Evolutionary conservation across 2,329 filamentous ascomycete genomes (phyloP).

Genomic region (Microcyclospora pomicola): DNA sequence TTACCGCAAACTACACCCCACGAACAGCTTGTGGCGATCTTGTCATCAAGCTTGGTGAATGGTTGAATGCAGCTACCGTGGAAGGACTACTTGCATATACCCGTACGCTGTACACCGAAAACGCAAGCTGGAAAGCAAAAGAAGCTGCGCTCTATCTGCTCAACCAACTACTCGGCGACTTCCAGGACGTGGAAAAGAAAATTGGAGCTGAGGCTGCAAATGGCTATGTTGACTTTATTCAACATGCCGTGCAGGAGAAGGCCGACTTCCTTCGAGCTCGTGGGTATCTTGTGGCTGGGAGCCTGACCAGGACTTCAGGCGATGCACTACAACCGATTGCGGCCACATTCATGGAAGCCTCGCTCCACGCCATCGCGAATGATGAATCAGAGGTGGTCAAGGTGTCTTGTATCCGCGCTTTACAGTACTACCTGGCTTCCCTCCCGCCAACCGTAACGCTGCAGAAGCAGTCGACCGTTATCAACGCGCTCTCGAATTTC

Average conservation of each 20-base stretch:
- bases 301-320: slow-evolving; percentile 56
- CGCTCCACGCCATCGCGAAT: slow-evolving; percentile 58
- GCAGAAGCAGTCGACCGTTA: slow-evolving; percentile 47
- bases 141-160: slow-evolving; percentile 77
- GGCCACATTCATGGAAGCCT: slow-evolving; percentile 52
- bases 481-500: slow-evolving; percentile 54
- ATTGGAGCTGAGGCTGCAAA: slow-evolving; percentile 57
- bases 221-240: slow-evolving; percentile 67
- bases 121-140: slow-evolving; percentile 48
- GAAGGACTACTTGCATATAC: slow-evolving; percentile 69
- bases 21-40: slow-evolving; percentile 85
- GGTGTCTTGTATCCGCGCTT: slow-evolving; percentile 75
- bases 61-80: slow-evolving; percentile 62
- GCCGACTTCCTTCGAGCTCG: slow-evolving; percentile 71
- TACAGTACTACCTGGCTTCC: slow-evolving; percentile 53
- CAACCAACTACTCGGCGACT: slow-evolving; percentile 71
- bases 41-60: slow-evolving; percentile 83
- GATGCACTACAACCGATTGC: slow-evolving; percentile 41
- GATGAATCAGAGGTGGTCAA: slow-evolving; percentile 81
- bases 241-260: slow-evolving; percentile 56
- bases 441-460: slow-evolving; percentile 37
- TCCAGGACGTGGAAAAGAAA: slow-evolving; percentile 59
- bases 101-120: slow-evolving; percentile 52
- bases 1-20: slow-evolving; percentile 91
- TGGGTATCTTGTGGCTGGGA: slow-evolving; percentile 74